These are phyloP conservation scores for Periconia macrospinosa DNA, from an alignment of 2,329 filamentous ascomycete species.

Conservation along the genomic window DNA sequence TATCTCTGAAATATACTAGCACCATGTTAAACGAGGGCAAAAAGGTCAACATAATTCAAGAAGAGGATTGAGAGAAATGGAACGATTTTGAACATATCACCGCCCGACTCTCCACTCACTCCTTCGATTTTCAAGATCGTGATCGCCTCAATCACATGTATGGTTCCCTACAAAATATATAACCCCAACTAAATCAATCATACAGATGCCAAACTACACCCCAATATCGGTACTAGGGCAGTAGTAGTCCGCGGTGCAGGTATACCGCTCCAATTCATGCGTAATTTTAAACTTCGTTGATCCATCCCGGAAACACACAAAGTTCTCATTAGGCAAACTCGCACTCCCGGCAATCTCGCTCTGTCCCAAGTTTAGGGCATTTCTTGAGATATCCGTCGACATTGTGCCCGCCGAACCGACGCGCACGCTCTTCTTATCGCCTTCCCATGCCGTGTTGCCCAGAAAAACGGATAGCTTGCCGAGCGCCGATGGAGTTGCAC, in stretches of 20 bases:
- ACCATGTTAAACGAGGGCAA: too few relatives aligned
- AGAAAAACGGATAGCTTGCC: background rate
- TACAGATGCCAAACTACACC: background rate
- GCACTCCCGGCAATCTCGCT: slow-evolving; percentile 18
- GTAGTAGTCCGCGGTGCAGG: slow-evolving; percentile 19
- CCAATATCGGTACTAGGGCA: slow-evolving; percentile 15
- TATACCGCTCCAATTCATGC: slow-evolving; percentile 13
- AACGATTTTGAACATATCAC: too few relatives aligned
- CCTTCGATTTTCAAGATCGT: too few relatives aligned
- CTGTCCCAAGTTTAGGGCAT: slow-evolving; percentile 9
- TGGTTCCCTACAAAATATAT: background rate
- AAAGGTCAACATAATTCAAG: too few relatives aligned
- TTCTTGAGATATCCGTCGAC: slow-evolving; percentile 9
- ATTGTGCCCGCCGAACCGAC: slow-evolving; percentile 16
- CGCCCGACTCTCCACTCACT: too few relatives aligned
- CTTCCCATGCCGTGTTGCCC: slow-evolving; percentile 13
- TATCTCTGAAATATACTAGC: too few relatives aligned
- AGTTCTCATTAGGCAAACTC: slow-evolving; percentile 11
- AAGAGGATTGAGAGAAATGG: too few relatives aligned
- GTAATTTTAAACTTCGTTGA: slow-evolving; percentile 11
- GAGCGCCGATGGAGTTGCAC: background rate
- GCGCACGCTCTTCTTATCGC: slow-evolving; percentile 8
- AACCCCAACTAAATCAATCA: background rate
- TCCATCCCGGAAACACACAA: slow-evolving; percentile 23
- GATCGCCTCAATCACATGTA: too few relatives aligned